phyloP scores from a whole-genome alignment of 1,284 basidiomycete species.

The Ustilago curta region DNA sequence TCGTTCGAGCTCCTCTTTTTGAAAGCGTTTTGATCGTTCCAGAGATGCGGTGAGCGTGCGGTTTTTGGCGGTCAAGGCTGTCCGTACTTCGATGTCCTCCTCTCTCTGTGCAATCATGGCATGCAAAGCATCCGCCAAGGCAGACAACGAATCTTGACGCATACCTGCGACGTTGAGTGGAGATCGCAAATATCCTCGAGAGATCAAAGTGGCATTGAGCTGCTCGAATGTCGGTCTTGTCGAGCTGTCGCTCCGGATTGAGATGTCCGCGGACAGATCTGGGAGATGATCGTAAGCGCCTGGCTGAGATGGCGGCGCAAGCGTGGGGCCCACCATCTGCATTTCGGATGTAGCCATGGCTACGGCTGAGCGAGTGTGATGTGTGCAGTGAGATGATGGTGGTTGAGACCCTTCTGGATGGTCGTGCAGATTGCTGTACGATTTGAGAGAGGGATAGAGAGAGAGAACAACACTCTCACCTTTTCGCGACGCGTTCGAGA shows the following conservation, averaged over 20 bases:
- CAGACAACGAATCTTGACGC: slow-evolving; percentile 21
- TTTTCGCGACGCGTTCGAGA: slow-evolving; percentile 37
- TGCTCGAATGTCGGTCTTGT: slow-evolving; percentile 51
- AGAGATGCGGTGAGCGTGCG: slow-evolving; percentile 40
- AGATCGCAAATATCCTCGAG: slow-evolving; percentile 45
- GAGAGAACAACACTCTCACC: slow-evolving; percentile 34
- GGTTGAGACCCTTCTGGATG: slow-evolving; percentile 8
- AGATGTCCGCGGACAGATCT: slow-evolving; percentile 37
- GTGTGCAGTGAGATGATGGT: slow-evolving; percentile 13
- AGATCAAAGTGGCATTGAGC: slow-evolving; percentile 53
- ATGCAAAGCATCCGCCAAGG: slow-evolving; percentile 49
- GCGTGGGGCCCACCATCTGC: neutral
- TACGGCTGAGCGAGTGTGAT: slow-evolving; percentile 3
- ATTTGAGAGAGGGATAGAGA: neutral
- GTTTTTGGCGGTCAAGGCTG: slow-evolving; percentile 50
- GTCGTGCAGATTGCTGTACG: neutral
- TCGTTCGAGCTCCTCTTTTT: slow-evolving; percentile 44
- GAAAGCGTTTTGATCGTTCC: slow-evolving; percentile 47
- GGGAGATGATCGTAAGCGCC: slow-evolving; percentile 39
- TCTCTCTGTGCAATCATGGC: slow-evolving; percentile 57
- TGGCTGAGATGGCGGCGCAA: slow-evolving; percentile 2
- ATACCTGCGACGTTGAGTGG: slow-evolving; percentile 46
- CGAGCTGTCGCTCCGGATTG: slow-evolving; percentile 14
- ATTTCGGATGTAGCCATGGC: neutral
- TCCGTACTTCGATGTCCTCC: slow-evolving; percentile 55